Evolutionary conservation across 1,284 basidiomycete species (phyloP), one percentile per base, ranked within the genome.

Genomic region (Wolfiporia cocos): DNA sequence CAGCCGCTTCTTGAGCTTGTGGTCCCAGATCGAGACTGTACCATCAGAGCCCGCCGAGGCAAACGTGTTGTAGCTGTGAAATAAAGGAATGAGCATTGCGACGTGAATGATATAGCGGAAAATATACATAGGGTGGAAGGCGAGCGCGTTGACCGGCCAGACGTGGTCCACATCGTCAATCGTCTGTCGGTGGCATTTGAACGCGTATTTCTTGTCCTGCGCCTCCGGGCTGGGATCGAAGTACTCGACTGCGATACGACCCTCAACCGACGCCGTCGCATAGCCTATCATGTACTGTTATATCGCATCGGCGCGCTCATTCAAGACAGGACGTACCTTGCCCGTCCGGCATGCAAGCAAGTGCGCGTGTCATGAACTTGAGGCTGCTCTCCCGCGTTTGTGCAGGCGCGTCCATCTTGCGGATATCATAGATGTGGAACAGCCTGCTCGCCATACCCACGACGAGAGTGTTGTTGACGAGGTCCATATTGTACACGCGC

Each of bases 161-260:
- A 98, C 93, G 49, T 93, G 89, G 60, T 99, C 96, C n/a, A 89
- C 85, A 28, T 88, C 89, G 37, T 91, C 84, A 39, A 93, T 81
- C 2, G 87, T 82, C 58, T 92, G 86, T 15, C 95, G 76, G 59
- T 99, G 95, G 54, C 94, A 97, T 60, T 98, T 94, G 78, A 98
- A 99, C 2, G 96, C 96, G 61, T 99, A 99, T 65, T 97, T 97
- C 61, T 88, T 86, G 14, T 85, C 80, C 62, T 97, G 92, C 0
- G 74, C 71, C 19, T 78, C 75, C 0, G 81, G 71, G 9, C 78
- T 78, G 2, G 89, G 80, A 53, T 97, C 92, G 57, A 98, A 94
- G 65, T 96, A 98, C 62, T 99, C 96, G 32, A 99, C 94, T 0
- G 94, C 92, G 43, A 99, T 93, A 30, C 95, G 78, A 0, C 95